Evolutionary conservation across 352 stramenopile species (phyloP).

Genomic region (Elongisporangium prolatum): DNA sequence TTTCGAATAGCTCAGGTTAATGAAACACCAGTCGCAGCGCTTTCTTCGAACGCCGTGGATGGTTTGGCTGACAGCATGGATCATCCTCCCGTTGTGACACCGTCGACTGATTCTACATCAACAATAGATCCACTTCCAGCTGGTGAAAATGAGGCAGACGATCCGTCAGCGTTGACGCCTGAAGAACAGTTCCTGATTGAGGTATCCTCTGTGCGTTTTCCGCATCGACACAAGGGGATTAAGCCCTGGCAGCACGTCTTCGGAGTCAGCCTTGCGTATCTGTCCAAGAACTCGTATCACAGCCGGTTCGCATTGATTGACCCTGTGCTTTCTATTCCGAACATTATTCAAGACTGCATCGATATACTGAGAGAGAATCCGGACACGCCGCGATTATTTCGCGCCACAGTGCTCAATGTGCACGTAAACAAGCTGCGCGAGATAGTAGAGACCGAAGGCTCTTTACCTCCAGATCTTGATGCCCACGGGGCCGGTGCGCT

Average conservation of each 20-base stretch:
- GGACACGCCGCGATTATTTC: conserved; percentile 69
- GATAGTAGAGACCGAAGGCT: conserved; percentile 65
- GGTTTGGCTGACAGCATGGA: no score
- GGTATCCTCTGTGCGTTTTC: conserved; percentile 50
- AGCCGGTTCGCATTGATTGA: conserved; percentile 77
- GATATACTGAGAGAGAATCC: conserved; percentile 56
- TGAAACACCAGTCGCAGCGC: no score
- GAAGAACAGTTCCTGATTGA: conserved; percentile 37
- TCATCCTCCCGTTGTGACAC: no score
- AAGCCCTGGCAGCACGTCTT: conserved; percentile 85
- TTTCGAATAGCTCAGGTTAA: conserved; percentile 16
- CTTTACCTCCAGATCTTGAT: conserved; percentile 54
- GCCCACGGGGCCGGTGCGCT: conserved; percentile 59
- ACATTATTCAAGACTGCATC: conserved; percentile 76
- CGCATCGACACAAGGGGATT: conserved; percentile 66
- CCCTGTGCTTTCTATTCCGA: conserved; percentile 62
- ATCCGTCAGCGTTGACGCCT: not conserved
- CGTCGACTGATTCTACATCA: not conserved
- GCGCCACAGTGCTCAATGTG: conserved; percentile 68
- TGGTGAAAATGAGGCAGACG: not conserved
- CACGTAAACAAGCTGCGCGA: conserved; percentile 68
- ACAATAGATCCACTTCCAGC: conserved; percentile 7
- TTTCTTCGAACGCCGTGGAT: no score
- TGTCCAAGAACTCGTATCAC: conserved; percentile 78
- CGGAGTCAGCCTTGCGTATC: conserved; percentile 61